Evolutionary conservation across 768 basidiomycete species (phyloP).

Genomic region (Sporobolomyces pararoseus): DNA sequence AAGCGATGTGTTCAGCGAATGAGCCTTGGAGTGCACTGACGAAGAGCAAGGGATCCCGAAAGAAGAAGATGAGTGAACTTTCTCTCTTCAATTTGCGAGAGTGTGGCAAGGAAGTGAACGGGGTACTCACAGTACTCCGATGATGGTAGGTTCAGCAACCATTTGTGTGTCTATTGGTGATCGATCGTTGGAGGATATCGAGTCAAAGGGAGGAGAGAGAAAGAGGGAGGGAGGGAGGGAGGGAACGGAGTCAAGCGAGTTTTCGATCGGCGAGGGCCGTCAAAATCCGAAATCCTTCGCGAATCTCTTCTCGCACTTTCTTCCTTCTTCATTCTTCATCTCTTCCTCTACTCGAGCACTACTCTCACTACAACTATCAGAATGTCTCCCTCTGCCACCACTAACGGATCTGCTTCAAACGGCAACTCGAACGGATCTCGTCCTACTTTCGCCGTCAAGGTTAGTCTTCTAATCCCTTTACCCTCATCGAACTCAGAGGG

Average conservation of each 20-base stretch:
- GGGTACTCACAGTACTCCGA: conserved; percentile 26
- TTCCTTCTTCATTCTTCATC: background rate
- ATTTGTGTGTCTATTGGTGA: background rate
- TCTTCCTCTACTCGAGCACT: background rate
- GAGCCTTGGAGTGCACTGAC: conserved; percentile 81
- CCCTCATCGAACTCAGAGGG: background rate
- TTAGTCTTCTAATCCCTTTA: background rate
- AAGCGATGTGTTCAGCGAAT: conserved; percentile 77
- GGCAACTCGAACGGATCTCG: conserved; percentile 11
- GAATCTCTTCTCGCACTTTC: background rate
- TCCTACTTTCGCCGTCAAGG: conserved; percentile 39
- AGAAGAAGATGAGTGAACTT: background rate
- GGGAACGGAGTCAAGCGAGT: background rate
- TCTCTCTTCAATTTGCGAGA: background rate
- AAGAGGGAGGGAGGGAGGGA: background rate
- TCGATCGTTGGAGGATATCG: background rate
- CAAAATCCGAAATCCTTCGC: background rate
- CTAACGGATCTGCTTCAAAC: conserved; percentile 1
- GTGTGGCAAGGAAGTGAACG: background rate
- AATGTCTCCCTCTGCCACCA: conserved; percentile 10
- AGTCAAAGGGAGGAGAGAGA: background rate
- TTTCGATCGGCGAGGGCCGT: background rate
- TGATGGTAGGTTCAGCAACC: background rate
- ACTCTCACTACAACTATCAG: background rate
- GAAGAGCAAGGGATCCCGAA: background rate